Evolutionary conservation across 108 stramenopile genomes (phyloP).

Genomic region (Cyclotella atomus): DNA sequence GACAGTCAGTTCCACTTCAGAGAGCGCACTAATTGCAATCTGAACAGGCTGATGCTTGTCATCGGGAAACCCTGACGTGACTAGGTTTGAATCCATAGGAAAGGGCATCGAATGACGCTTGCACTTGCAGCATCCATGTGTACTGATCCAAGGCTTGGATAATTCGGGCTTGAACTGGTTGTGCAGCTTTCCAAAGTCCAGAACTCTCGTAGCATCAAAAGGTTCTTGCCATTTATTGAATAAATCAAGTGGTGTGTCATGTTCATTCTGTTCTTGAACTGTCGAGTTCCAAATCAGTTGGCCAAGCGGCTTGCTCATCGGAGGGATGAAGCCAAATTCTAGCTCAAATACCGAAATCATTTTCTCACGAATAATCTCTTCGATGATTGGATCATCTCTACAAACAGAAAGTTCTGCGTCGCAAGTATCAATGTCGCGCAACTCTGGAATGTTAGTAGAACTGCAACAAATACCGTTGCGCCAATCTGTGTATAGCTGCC

Average conservation of each 20-base stretch:
- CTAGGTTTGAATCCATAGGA: slow-evolving; percentile 38
- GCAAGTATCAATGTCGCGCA: slow-evolving; percentile 43
- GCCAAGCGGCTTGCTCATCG: slow-evolving; percentile 21
- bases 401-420: slow-evolving; percentile 22
- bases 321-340: slow-evolving; percentile 41
- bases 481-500: slow-evolving; percentile 42
- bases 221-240: slow-evolving; percentile 39
- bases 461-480: slow-evolving; percentile 40
- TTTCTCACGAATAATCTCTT: slow-evolving; percentile 42
- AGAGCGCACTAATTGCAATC: slow-evolving; percentile 60
- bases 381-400: slow-evolving; percentile 32
- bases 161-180: slow-evolving; percentile 26
- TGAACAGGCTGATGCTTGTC: slow-evolving; percentile 81
- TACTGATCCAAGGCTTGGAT: slow-evolving; percentile 37
- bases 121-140: slow-evolving; percentile 78
- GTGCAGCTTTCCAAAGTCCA: not conserved
- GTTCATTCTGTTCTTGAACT: slow-evolving; percentile 33
- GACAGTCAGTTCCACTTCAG: slow-evolving; percentile 61
- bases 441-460: slow-evolving; percentile 34
- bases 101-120: slow-evolving; percentile 49
- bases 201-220: not conserved
- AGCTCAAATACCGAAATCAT: slow-evolving; percentile 35
- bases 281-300: slow-evolving; percentile 39
- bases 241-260: slow-evolving; percentile 37
- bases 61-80: slow-evolving; percentile 62